Conservation (phyloP, 306 rosid genomes). For the Cercis canadensis region DNA sequence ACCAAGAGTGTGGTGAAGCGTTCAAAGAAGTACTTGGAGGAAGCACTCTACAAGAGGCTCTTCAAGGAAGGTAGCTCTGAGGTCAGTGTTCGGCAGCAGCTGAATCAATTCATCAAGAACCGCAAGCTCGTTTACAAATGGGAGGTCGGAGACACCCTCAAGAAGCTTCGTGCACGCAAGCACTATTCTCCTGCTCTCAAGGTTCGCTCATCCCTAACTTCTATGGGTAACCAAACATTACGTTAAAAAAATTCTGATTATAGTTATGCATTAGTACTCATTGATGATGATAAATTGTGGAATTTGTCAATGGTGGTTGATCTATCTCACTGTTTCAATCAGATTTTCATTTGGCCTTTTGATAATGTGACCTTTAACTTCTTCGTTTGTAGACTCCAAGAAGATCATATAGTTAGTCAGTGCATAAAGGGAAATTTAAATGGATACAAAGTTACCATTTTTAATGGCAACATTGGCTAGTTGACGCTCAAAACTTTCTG, state of each 20-base stretch:
- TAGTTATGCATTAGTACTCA: not conserved
- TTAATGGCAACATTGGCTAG: too few relatives aligned
- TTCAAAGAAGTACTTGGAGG: conserved; percentile 74
- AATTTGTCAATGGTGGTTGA: not conserved
- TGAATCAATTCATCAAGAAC: conserved; percentile 70
- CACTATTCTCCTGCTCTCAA: conserved; percentile 83
- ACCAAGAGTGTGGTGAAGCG: conserved; percentile 70
- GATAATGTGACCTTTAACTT: too few relatives aligned
- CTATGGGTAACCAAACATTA: not conserved
- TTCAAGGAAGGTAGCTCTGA: conserved; percentile 79
- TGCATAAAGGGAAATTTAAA: not conserved
- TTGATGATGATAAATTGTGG: not conserved
- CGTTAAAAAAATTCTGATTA: not conserved
- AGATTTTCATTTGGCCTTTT: too few relatives aligned
- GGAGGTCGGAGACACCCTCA: conserved; percentile 88
- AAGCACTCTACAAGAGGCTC: conserved; percentile 71
- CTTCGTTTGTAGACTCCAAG: not conserved
- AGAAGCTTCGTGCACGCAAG: conserved; percentile 80
- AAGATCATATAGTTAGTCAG: not conserved
- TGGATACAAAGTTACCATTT: too few relatives aligned
- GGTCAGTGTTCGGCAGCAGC: conserved; percentile 62
- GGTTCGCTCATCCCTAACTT: conserved; percentile 40
- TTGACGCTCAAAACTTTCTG: too few relatives aligned
- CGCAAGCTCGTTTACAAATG: conserved; percentile 87
- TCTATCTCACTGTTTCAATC: not conserved